phyloP scores from a whole-genome alignment of 352 stramenopile genomes.

The Phytopythium oedochilum region DNA sequence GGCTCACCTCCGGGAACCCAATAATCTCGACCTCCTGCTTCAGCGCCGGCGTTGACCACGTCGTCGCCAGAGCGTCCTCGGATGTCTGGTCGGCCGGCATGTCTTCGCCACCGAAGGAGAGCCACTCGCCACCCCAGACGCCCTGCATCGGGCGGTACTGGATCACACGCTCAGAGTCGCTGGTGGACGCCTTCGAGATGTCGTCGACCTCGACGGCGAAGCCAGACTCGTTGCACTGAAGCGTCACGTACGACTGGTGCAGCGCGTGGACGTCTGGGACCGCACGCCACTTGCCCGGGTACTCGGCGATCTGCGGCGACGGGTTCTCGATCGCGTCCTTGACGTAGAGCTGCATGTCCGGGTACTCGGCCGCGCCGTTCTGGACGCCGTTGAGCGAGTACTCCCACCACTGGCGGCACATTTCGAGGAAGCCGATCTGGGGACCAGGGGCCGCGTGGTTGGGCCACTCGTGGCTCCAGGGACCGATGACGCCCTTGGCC shows the following conservation, averaged over 20 bases:
- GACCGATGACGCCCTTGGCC: conserved; percentile 35
- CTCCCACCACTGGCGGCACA: conserved; percentile 46
- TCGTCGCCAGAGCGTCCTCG: conserved; percentile 29
- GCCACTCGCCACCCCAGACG: conserved; percentile 45
- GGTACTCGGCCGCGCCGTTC: conserved; percentile 17
- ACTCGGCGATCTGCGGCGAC: conserved; percentile 28
- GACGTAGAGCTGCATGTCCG: conserved; percentile 44
- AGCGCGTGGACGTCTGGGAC: conserved; percentile 24
- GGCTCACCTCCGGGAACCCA: conserved; percentile 29
- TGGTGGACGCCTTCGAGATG: conserved; percentile 5
- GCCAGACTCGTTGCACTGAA: conserved; percentile 16
- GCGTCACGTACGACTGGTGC: conserved; percentile 29
- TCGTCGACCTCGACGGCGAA: conserved; percentile 8
- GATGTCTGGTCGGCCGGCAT: conserved; percentile 38
- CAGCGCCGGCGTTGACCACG: conserved; percentile 21
- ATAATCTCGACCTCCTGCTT: conserved; percentile 26
- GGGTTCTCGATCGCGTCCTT: conserved; percentile 32
- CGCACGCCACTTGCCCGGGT: conserved; percentile 34
- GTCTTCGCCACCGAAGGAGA: conserved; percentile 43
- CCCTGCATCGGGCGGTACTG: conserved; percentile 30
- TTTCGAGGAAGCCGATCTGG: conserved; percentile 42
- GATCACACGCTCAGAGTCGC: conserved; percentile 12
- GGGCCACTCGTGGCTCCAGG: conserved; percentile 53
- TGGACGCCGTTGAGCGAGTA: conserved; percentile 24
- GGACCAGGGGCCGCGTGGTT: conserved; percentile 37